These are phyloP conservation scores for Mortierella antarctica DNA, from an alignment of 192 early-diverging fungal genomes.

Conservation along the genomic window DNA sequence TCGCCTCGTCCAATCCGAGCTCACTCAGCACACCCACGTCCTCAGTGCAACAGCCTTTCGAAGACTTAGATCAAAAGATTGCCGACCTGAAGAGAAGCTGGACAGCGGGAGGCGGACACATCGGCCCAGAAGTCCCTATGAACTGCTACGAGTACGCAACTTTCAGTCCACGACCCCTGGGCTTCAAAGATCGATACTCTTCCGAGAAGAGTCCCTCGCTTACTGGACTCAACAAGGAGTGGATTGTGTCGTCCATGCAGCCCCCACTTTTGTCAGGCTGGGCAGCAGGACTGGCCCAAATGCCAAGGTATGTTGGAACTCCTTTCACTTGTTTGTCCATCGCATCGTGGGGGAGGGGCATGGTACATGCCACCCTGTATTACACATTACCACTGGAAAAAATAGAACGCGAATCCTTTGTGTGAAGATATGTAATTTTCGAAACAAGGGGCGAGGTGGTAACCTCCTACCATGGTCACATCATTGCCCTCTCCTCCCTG, in stretches of 20 bases:
- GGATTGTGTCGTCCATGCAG: slow-evolving; percentile 18
- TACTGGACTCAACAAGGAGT: slow-evolving; percentile 22
- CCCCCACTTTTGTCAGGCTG: slow-evolving; percentile 30
- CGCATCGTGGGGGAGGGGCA: not conserved
- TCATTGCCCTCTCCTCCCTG: too few species aligned
- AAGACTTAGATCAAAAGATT: slow-evolving; percentile 43
- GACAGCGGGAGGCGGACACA: slow-evolving; percentile 25
- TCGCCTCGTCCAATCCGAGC: slow-evolving; percentile 30
- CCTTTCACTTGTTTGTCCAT: not conserved
- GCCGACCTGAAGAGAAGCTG: slow-evolving; percentile 28
- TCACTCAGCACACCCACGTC: slow-evolving; percentile 41
- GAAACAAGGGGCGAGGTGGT: too few species aligned
- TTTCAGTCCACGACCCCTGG: slow-evolving; percentile 39
- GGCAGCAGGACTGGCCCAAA: slow-evolving; percentile 34
- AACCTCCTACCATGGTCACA: too few species aligned
- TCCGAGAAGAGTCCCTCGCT: slow-evolving; percentile 17
- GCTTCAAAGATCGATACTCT: slow-evolving; percentile 29
- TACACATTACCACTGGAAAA: not conserved
- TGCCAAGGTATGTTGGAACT: slow-evolving; percentile 28
- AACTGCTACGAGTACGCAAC: slow-evolving; percentile 41
- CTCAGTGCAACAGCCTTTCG: slow-evolving; percentile 15
- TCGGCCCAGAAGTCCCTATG: slow-evolving; percentile 26
- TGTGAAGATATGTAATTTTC: too few species aligned
- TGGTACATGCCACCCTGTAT: not conserved
- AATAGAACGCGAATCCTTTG: not conserved